phyloP scores from a whole-genome alignment of 208 protist species.

The Acanthamoeba quina region DNA sequence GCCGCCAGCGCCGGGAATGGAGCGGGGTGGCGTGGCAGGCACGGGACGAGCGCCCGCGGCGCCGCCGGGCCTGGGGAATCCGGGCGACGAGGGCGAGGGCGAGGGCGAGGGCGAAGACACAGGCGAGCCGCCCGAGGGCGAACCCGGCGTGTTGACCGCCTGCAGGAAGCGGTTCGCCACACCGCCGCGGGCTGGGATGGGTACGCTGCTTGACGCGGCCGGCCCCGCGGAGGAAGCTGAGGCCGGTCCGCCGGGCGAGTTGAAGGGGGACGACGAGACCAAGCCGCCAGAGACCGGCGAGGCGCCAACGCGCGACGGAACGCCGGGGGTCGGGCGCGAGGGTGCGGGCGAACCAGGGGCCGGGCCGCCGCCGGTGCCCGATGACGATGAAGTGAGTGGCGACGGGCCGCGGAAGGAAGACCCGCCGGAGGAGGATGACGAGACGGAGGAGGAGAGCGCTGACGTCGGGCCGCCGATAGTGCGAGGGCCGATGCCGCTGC shows the following conservation, averaged over 20 bases:
- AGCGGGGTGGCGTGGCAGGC: background rate
- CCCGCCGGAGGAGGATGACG: background rate
- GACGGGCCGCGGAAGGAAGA: slow-evolving; percentile 16
- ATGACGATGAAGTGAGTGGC: background rate
- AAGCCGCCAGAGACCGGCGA: background rate
- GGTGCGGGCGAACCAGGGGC: background rate
- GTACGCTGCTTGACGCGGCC: background rate
- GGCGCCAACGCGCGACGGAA: background rate
- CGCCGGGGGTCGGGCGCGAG: background rate
- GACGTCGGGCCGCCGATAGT: background rate
- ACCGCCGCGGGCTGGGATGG: background rate
- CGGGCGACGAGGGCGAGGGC: background rate
- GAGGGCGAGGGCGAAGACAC: background rate
- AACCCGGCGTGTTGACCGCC: slow-evolving; percentile 1
- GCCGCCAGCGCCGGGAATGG: background rate
- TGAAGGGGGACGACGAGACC: background rate
- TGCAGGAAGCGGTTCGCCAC: slow-evolving; percentile 11
- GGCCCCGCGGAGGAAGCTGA: background rate
- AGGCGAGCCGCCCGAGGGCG: background rate
- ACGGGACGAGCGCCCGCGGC: background rate
- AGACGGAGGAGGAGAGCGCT: background rate
- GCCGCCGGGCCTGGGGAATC: background rate
- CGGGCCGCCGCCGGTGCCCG: background rate
- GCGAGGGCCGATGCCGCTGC: background rate
- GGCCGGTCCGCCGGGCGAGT: background rate